Evolutionary conservation across 2,329 filamentous ascomycete genomes (phyloP).

Genomic region (Lachnellula willkommii): DNA sequence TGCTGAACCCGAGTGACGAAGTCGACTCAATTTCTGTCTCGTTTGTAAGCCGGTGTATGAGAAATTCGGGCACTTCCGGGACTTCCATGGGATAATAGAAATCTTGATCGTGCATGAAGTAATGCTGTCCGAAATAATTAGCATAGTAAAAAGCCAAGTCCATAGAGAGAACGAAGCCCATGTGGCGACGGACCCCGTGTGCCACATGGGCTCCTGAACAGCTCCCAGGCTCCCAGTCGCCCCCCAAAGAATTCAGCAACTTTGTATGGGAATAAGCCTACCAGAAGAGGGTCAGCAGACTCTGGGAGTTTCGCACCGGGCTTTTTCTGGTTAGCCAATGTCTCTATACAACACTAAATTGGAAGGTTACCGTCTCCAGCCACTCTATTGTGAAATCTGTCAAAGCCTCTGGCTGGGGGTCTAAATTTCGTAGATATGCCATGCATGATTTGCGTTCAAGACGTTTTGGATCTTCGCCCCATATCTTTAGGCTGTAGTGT

Average conservation of each 20-base stretch:
- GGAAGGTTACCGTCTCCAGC: constrained; percentile 1
- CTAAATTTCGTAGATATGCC: neutral
- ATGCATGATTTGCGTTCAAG: neutral
- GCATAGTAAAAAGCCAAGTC: too few species aligned
- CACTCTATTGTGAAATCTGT: constrained; percentile 2
- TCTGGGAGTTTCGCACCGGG: neutral
- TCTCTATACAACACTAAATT: neutral
- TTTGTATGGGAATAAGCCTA: too few species aligned
- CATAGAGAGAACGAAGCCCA: too few species aligned
- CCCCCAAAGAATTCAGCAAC: too few species aligned
- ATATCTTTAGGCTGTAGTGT: neutral
- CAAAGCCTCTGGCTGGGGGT: neutral
- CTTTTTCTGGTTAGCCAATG: neutral
- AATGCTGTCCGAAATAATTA: neutral
- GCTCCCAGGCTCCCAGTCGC: too few species aligned
- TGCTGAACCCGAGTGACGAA: neutral
- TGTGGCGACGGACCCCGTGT: too few species aligned
- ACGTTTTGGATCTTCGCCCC: neutral
- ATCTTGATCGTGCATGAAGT: constrained; percentile 1
- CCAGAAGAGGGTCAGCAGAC: neutral
- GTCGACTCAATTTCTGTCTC: neutral
- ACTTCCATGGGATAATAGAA: neutral
- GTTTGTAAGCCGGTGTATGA: neutral
- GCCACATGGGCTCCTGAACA: too few species aligned
- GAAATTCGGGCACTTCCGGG: neutral